Evolutionary conservation across 805 yeast genomes (phyloP).

Genomic region (Candida alai): DNA sequence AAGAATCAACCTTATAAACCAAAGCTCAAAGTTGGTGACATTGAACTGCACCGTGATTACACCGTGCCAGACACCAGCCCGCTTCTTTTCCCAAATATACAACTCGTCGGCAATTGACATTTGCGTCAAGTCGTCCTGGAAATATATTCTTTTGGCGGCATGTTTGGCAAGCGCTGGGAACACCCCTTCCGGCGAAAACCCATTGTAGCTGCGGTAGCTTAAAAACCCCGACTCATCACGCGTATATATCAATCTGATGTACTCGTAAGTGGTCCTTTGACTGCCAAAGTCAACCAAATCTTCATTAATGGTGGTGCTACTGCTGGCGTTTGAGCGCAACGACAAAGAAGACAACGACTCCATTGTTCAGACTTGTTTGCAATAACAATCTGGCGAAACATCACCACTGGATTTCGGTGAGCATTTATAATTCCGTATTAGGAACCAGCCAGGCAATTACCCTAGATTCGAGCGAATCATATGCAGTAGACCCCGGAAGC

Average conservation of each 20-base stretch:
- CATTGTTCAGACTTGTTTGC: slow-evolving; percentile 3
- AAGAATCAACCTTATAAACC: slow-evolving; percentile 30
- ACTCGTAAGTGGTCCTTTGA: slow-evolving; percentile 18
- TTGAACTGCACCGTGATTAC: slow-evolving; percentile 24
- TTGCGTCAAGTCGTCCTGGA: neutral
- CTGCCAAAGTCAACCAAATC: slow-evolving; percentile 4
- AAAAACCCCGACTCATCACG: slow-evolving; percentile 16
- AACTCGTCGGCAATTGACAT: slow-evolving; percentile 2
- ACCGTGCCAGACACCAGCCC: slow-evolving; percentile 19
- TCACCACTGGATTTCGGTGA: no score
- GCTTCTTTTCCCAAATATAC: slow-evolving; percentile 19
- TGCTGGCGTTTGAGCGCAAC: slow-evolving; percentile 5
- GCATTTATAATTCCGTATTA: no score
- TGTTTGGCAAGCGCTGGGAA: neutral
- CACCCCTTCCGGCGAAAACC: slow-evolving; percentile 1
- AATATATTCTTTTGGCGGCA: slow-evolving; percentile 2
- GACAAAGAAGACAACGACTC: slow-evolving; percentile 6
- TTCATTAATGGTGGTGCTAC: slow-evolving; percentile 3
- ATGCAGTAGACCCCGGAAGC: no score
- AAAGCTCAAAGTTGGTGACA: slow-evolving; percentile 23
- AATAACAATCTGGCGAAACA: no score
- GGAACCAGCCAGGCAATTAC: no score
- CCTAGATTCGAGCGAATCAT: no score
- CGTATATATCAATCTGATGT: slow-evolving; percentile 24
- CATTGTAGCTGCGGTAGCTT: slow-evolving; percentile 10